Evolutionary conservation across 805 yeast genomes (phyloP).

Genomic region (Sugiyamaella americana): DNA sequence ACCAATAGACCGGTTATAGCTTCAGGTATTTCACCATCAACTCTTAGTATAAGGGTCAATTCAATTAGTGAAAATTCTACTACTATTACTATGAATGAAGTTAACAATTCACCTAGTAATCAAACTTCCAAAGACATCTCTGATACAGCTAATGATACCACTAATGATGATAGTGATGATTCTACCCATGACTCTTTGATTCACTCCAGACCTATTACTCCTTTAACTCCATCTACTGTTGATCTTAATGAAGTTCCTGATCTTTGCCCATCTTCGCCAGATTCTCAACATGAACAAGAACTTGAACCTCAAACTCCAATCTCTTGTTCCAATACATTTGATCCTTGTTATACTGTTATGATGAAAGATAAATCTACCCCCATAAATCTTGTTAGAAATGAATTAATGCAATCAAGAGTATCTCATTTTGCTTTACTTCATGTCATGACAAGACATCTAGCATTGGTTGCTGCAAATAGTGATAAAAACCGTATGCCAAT

Average conservation of each 20-base stretch:
- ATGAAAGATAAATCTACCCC: neutral
- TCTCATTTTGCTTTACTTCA: constrained; percentile 23
- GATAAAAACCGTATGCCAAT: constrained; percentile 27
- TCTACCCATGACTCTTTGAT: neutral
- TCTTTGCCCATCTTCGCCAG: neutral
- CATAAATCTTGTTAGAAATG: constrained; percentile 1
- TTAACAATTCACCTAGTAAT: too few species aligned
- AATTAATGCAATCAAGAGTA: constrained; percentile 15
- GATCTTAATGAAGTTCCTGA: neutral
- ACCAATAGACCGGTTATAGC: too few species aligned
- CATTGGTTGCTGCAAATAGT: constrained; percentile 17
- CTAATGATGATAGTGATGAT: too few species aligned
- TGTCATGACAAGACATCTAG: constrained; percentile 25
- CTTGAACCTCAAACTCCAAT: neutral
- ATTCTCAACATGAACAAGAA: neutral
- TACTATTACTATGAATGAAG: too few species aligned
- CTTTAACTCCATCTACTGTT: constrained; percentile 4
- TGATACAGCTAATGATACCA: too few species aligned
- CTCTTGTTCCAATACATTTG: neutral
- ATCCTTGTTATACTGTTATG: neutral
- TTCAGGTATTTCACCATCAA: too few species aligned
- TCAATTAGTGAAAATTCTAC: too few species aligned
- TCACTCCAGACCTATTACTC: neutral
- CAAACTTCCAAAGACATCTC: too few species aligned
- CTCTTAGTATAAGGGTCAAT: too few species aligned